These are phyloP conservation scores for Thymus quinquecostatus DNA, from an alignment of 257 asterid genomes.

Conservation along the genomic window DNA sequence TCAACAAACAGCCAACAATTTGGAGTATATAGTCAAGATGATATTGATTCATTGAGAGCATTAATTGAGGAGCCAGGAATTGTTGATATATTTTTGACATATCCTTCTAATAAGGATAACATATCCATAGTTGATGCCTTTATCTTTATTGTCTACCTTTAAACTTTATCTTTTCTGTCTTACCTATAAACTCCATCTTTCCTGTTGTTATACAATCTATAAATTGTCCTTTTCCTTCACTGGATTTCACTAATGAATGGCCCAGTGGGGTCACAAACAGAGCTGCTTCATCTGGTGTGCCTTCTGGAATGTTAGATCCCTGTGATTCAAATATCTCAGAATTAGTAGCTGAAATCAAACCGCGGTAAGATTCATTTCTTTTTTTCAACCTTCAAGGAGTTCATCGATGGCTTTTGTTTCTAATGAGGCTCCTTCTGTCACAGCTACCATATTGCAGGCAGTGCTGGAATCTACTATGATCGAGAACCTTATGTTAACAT, in stretches of 20 bases:
- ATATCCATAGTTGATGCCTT: constrained; percentile 13
- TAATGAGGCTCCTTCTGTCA: constrained; percentile 38
- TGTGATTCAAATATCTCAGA: constrained; percentile 70
- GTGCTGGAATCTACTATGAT: constrained; percentile 70
- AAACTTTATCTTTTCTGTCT: constrained; percentile 10
- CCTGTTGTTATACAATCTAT: constrained; percentile 14
- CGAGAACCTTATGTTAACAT: constrained; percentile 84
- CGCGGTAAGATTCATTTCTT: constrained; percentile 61
- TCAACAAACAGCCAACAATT: constrained; percentile 65
- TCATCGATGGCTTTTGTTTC: constrained; percentile 30
- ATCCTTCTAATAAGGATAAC: constrained; percentile 57
- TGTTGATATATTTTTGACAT: constrained; percentile 88
- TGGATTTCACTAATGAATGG: constrained; percentile 84
- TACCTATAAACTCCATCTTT: constrained; percentile 16
- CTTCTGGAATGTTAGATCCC: constrained; percentile 62
- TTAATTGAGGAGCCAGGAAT: constrained; percentile 84
- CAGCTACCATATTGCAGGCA: constrained; percentile 95
- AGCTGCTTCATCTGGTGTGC: constrained; percentile 62
- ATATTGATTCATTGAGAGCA: constrained; percentile 93
- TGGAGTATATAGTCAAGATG: constrained; percentile 86
- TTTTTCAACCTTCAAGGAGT: constrained; percentile 5
- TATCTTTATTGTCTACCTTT: constrained; percentile 24
- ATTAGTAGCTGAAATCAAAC: constrained; percentile 87
- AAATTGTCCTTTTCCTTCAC: constrained; percentile 54
- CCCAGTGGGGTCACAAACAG: constrained; percentile 68